Base-by-base conservation (phyloP, 2,329 filamentous ascomycete species). In the Allantophomopsis lycopodina region DNA sequence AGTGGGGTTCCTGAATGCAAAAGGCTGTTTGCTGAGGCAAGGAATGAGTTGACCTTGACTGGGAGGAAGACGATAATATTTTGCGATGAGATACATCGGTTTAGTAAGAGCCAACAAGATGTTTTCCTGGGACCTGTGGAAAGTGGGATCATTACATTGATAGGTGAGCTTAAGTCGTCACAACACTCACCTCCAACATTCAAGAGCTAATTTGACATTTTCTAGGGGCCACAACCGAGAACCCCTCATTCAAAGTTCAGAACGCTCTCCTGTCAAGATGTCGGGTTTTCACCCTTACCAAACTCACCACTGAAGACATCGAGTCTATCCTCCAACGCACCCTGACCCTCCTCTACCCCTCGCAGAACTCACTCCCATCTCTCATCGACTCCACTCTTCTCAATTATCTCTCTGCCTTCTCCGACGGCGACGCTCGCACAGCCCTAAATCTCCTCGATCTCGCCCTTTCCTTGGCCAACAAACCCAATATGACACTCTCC, bases 21-120 rank as follows among this genome's bases (percentile, higher is more conserved):
- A 62, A 91, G 87, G 65, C 71, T 95, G 40, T 95, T 96, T 52
- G 65, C 69, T 16, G 87, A 95, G 48, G 88, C 91, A 0, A 76
- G 74, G 43, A 83, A 78, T 52, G 91, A 96, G 56, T 62, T 87
- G 36, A 64, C 68, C 1, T 65, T 96, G 38, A 93, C 86, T 0
- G 89, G 89, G 2, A 73, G 87, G 44, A 89, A 84, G 62, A 96
- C 91, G 0, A 94, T 98, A 46, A 77, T 98, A 46, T 98, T 98
- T 58, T 95, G 89, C 62, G 91, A 98, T 62, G 91, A 96, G 40
- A 58, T 57, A 33, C 57, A 59, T 45, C 69, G 89, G 20, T 94
- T 94, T 65, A 83, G 73, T 49, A 95, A 94, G 61, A 71, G 79
- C 0, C 91, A 96, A 57, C 91, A 98, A 55, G 91, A 96, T 59